phyloP scores from a whole-genome alignment of 345 rosid species.

The Boechera divaricarpa region DNA sequence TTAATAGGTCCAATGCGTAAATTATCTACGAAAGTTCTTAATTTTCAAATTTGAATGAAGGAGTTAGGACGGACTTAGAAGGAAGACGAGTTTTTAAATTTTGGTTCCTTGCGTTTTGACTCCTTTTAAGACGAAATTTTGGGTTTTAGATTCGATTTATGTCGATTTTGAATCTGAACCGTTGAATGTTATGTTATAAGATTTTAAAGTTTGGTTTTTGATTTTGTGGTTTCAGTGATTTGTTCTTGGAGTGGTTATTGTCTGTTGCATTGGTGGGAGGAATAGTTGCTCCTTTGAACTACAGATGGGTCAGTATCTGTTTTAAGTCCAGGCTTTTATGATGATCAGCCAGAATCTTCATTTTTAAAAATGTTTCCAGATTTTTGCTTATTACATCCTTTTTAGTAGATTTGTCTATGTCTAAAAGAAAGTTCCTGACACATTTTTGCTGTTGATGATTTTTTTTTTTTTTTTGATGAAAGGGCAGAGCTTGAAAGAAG shows the following conservation, averaged over 20 bases:
- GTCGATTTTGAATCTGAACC: neutral
- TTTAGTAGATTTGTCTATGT: neutral
- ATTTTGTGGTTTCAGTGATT: constrained; percentile 54
- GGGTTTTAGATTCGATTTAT: neutral
- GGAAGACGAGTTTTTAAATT: neutral
- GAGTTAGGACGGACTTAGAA: neutral
- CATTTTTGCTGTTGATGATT: constrained; percentile 11
- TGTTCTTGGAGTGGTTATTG: constrained; percentile 77
- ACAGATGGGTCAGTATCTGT: constrained; percentile 79
- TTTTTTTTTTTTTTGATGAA: neutral
- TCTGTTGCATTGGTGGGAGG: constrained; percentile 84
- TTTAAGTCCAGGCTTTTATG: neutral
- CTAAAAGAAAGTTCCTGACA: neutral
- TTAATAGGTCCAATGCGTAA: constrained; percentile 60
- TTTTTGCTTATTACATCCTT: neutral
- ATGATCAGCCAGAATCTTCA: no score
- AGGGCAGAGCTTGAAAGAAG: constrained; percentile 75
- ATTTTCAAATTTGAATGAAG: neutral
- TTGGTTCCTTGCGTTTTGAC: neutral
- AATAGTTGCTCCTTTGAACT: constrained; percentile 79
- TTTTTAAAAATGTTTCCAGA: no score
- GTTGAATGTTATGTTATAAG: neutral
- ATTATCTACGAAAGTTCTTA: neutral
- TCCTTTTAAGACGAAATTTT: neutral
- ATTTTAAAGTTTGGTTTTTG: neutral